A percentile compares a stretch with the other conserved stretches of the same genome.
These are phyloP conservation scores for Crithidia sp. DNA, from an alignment of 208 protist genomes.

Conservation along the genomic window DNA sequence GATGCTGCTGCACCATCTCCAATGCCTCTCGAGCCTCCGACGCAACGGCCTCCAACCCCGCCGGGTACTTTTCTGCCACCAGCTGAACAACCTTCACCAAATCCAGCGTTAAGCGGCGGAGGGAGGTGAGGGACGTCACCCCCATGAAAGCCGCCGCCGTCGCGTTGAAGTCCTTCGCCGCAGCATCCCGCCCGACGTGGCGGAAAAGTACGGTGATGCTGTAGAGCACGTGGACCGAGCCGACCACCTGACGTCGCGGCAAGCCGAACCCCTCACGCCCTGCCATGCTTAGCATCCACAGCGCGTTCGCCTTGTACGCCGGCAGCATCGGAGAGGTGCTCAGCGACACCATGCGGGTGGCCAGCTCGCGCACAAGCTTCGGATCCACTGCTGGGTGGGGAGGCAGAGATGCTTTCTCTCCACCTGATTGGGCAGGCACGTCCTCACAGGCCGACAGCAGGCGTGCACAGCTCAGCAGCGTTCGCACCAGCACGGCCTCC, in stretches of 20 bases:
- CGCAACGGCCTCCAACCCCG: conserved; percentile 11
- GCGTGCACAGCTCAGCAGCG: conserved; percentile 26
- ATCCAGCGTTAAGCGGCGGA: background rate
- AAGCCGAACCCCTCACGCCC: too few species aligned
- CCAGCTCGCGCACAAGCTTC: background rate
- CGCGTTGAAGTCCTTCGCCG: background rate
- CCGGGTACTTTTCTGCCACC: background rate
- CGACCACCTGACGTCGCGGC: background rate
- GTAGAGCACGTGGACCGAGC: conserved; percentile 14
- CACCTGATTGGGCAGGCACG: background rate
- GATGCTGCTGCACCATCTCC: conserved; percentile 18
- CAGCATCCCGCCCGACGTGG: background rate
- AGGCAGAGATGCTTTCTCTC: background rate
- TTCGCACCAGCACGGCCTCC: conserved; percentile 23
- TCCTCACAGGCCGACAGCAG: conserved; percentile 12
- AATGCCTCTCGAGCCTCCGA: conserved; percentile 4
- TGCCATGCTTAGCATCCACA: background rate
- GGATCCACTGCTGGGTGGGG: background rate
- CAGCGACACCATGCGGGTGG: conserved; percentile 3
- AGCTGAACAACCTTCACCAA: conserved; percentile 14
- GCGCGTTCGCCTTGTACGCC: conserved; percentile 3
- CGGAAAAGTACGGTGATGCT: conserved; percentile 10
- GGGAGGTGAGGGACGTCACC: background rate
- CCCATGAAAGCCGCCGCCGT: background rate
- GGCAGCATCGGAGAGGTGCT: conserved; percentile 1